phyloP scores from a whole-genome alignment of 2,329 filamentous ascomycete genomes.

The Penicillium hordei region DNA sequence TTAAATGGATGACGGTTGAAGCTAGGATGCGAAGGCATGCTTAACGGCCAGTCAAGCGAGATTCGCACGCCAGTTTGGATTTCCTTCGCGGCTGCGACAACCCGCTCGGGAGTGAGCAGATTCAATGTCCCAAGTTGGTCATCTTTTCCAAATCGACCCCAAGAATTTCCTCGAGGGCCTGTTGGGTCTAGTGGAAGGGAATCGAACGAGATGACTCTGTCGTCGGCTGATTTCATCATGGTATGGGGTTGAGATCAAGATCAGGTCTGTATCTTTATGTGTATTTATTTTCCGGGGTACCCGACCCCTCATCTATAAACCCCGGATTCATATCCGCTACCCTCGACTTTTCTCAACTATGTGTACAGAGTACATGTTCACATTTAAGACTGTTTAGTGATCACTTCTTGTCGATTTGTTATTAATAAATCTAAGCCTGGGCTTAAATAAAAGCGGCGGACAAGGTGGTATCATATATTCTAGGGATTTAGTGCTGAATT shows the following conservation, averaged over 20 bases:
- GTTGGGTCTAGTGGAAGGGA: constrained; percentile 20
- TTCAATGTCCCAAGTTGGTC: constrained; percentile 58
- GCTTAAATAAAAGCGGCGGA: no score
- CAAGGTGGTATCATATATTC: no score
- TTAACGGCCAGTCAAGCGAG: constrained; percentile 26
- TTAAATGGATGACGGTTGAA: constrained; percentile 26
- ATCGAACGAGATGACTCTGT: constrained; percentile 15
- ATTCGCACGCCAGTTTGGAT: constrained; percentile 38
- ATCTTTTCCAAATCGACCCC: constrained; percentile 54
- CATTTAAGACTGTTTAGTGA: no score
- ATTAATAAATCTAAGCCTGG: no score
- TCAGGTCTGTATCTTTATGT: background rate
- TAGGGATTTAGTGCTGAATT: no score
- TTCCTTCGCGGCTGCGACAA: constrained; percentile 46
- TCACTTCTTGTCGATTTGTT: no score
- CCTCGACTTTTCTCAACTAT: no score
- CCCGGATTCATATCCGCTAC: background rate
- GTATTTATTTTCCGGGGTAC: background rate
- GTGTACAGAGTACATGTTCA: no score
- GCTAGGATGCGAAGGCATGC: constrained; percentile 26
- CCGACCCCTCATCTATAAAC: background rate
- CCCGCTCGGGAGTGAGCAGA: constrained; percentile 49
- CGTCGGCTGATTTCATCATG: background rate
- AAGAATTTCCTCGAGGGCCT: constrained; percentile 56
- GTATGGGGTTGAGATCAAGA: background rate